Conservation (phyloP, 192 early-diverging fungal species). For the Linnemannia hyalina region DNA sequence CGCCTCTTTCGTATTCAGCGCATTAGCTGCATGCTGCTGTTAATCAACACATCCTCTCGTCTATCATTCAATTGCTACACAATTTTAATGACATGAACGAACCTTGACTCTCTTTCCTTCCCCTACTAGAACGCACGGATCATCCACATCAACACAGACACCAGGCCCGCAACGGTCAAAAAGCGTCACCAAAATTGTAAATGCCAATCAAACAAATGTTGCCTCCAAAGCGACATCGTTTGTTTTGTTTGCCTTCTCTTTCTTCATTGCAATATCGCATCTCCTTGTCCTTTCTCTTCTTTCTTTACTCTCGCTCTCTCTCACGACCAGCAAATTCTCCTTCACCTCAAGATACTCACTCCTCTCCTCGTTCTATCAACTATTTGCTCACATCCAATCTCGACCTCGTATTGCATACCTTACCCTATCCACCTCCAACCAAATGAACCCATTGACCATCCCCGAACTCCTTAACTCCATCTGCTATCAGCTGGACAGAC, state of each 20-base stretch:
- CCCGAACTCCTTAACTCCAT: constrained; percentile 27
- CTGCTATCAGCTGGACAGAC: constrained; percentile 27
- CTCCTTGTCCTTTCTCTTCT: neutral
- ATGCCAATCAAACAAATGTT: neutral
- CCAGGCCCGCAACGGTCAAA: neutral
- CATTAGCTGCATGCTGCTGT: no score
- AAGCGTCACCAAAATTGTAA: constrained; percentile 13
- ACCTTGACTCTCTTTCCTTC: no score
- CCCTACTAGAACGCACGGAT: no score
- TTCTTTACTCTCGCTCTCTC: neutral
- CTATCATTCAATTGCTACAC: no score
- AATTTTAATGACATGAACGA: no score
- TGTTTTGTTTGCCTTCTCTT: neutral
- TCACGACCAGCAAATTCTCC: neutral
- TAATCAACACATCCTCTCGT: no score
- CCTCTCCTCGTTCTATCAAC: neutral
- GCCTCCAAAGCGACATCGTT: neutral
- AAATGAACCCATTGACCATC: constrained; percentile 31
- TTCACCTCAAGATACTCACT: neutral
- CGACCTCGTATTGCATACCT: neutral
- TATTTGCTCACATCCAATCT: neutral
- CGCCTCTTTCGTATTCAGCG: no score
- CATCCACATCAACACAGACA: no score
- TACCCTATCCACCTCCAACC: neutral
- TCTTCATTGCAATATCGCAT: neutral